Evolutionary conservation across 352 stramenopile species (phyloP).

Genomic region (Phytophthora pseudosyringae): DNA sequence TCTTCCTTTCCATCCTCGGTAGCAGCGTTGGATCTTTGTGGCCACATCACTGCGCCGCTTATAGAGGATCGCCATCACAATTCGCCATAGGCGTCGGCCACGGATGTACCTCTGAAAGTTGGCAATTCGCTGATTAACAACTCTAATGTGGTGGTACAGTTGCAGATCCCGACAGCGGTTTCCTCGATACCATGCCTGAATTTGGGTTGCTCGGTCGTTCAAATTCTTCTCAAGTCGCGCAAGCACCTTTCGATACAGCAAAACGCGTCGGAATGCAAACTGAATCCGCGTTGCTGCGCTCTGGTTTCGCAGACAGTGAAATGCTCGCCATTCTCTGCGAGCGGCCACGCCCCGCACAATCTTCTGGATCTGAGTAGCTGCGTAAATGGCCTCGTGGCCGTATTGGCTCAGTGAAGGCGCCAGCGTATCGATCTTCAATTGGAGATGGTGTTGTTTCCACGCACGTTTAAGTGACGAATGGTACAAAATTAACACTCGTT

Average conservation of each 20-base stretch:
- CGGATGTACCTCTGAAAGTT: constrained; percentile 55
- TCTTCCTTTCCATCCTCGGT: constrained; percentile 47
- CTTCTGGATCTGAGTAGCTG: constrained; percentile 66
- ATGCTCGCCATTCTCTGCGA: constrained; percentile 38
- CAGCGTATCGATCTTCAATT: neutral
- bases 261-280: constrained; percentile 41
- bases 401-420: constrained; percentile 25
- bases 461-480: constrained; percentile 59
- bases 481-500: constrained; percentile 69
- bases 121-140: constrained; percentile 42
- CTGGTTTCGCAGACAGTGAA: constrained; percentile 51
- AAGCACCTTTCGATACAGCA: constrained; percentile 31
- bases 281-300: constrained; percentile 42
- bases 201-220: constrained; percentile 27
- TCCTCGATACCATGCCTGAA: constrained; percentile 59
- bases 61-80: constrained; percentile 45
- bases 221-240: constrained; percentile 31
- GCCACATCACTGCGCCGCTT: constrained; percentile 36
- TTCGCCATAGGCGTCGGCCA: constrained; percentile 49
- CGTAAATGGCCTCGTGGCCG: constrained; percentile 60
- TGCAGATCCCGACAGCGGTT: constrained; percentile 39
- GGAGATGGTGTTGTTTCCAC: constrained; percentile 28
- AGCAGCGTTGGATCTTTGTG: constrained; percentile 46
- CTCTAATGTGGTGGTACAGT: constrained; percentile 28
- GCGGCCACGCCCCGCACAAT: constrained; percentile 45